Conservation (phyloP, 352 stramenopile species). For the Pythium biforme region DNA sequence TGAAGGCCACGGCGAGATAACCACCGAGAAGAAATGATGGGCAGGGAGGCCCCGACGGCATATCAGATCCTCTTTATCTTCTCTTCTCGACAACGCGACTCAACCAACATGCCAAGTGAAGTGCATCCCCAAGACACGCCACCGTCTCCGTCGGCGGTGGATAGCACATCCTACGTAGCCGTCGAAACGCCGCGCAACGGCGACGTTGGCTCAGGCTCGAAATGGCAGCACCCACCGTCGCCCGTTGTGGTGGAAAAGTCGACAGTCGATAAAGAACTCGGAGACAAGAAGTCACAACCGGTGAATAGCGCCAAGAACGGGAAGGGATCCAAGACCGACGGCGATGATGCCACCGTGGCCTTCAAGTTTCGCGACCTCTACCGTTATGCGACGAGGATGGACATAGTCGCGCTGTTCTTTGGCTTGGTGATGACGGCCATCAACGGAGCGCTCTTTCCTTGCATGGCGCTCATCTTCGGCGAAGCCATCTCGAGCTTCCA, state of each 20-base stretch:
- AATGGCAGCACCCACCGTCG: constrained; percentile 15
- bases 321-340: not conserved
- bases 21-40: too few relatives aligned
- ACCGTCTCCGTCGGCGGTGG: not conserved
- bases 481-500: constrained; percentile 34
- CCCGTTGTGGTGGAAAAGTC: constrained; percentile 16
- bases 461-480: constrained; percentile 42
- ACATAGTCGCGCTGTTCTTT: constrained; percentile 26
- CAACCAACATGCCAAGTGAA: constrained; percentile 18
- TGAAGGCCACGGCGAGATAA: not conserved
- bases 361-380: constrained; percentile 34
- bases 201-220: not conserved
- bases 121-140: constrained; percentile 16
- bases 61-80: constrained; percentile 6
- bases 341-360: not conserved
- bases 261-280: not conserved
- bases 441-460: constrained; percentile 39
- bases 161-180: not conserved
- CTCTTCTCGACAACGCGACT: not conserved
- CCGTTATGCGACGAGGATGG: constrained; percentile 23
- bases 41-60: too few relatives aligned
- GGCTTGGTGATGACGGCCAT: constrained; percentile 28
- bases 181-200: constrained; percentile 17
- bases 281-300: not conserved
- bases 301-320: not conserved